These are phyloP conservation scores for Arachnopeziza araneosa DNA, from an alignment of 2,329 filamentous ascomycete species.

Conservation along the genomic window DNA sequence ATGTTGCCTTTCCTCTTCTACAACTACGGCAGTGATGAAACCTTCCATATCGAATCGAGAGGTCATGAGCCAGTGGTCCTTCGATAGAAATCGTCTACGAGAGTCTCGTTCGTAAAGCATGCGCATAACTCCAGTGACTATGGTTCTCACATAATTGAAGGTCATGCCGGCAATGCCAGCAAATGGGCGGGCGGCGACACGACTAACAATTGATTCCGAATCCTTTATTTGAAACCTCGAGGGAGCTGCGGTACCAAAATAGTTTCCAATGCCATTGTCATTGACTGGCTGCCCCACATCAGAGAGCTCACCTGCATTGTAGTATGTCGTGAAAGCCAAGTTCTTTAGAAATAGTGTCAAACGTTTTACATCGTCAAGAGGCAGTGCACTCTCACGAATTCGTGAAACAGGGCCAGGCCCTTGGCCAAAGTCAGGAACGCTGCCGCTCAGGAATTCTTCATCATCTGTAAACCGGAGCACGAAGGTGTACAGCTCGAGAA, in stretches of 20 bases:
- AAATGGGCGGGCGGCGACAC: slow-evolving; percentile 38
- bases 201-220: slow-evolving; percentile 10
- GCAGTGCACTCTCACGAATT: slow-evolving; percentile 60
- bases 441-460: slow-evolving; percentile 79
- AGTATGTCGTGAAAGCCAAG: slow-evolving; percentile 82
- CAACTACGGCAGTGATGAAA: slow-evolving; percentile 80
- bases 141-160: slow-evolving; percentile 70
- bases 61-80: slow-evolving; percentile 93
- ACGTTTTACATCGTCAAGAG: slow-evolving; percentile 62
- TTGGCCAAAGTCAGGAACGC: slow-evolving; percentile 37
- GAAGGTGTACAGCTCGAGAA: slow-evolving; percentile 91
- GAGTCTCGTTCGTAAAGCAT: slow-evolving; percentile 95
- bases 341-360: slow-evolving; percentile 86
- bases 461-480: slow-evolving; percentile 90
- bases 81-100: slow-evolving; percentile 73
- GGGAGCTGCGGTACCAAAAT: slow-evolving; percentile 34
- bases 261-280: slow-evolving; percentile 39
- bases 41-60: slow-evolving; percentile 79
- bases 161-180: slow-evolving; percentile 66
- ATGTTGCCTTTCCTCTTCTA: slow-evolving; percentile 76
- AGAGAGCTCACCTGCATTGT: slow-evolving; percentile 65
- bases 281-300: slow-evolving; percentile 34
- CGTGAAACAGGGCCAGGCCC: slow-evolving; percentile 39
- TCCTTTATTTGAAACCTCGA: slow-evolving; percentile 17
- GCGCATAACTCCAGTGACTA: slow-evolving; percentile 73